Evolutionary conservation across 768 basidiomycete species (phyloP).

Genomic region (Xerocomus spinulosus): DNA sequence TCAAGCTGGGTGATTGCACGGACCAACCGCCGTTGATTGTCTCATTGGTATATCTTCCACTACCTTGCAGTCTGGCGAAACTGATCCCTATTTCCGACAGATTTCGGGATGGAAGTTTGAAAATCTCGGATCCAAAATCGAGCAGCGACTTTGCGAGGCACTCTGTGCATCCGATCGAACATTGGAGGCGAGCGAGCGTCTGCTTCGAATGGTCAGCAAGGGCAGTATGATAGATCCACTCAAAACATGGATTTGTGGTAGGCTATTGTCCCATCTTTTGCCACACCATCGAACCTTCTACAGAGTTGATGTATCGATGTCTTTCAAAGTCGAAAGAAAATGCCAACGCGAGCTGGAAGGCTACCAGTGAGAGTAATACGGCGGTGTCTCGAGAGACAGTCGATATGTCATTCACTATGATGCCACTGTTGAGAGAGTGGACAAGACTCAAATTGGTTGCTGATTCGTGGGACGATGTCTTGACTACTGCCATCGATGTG

Average conservation of each 20-base stretch:
- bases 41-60: not conserved
- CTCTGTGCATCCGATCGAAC: not conserved
- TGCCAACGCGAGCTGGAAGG: too few species aligned
- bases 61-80: too few species aligned
- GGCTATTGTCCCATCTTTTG: not conserved
- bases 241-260: not conserved
- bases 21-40: not conserved
- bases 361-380: too few species aligned
- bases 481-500: too few species aligned
- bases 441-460: too few species aligned
- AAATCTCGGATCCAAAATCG: not conserved
- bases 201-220: not conserved
- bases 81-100: not conserved
- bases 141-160: conserved; percentile 2
- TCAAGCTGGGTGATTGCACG: not conserved
- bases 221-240: not conserved
- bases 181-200: not conserved
- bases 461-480: too few species aligned
- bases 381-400: too few species aligned
- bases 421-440: too few species aligned
- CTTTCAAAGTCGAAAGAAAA: not conserved
- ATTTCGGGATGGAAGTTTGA: conserved; percentile 10
- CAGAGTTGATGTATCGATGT: not conserved
- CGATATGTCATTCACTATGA: too few species aligned
- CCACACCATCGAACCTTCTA: not conserved